Percentiles rank a stretch among this genome's conserved stretches.
phyloP scores from a whole-genome alignment of 2,329 filamentous ascomycete species.

The Diaporthe humulicola region DNA sequence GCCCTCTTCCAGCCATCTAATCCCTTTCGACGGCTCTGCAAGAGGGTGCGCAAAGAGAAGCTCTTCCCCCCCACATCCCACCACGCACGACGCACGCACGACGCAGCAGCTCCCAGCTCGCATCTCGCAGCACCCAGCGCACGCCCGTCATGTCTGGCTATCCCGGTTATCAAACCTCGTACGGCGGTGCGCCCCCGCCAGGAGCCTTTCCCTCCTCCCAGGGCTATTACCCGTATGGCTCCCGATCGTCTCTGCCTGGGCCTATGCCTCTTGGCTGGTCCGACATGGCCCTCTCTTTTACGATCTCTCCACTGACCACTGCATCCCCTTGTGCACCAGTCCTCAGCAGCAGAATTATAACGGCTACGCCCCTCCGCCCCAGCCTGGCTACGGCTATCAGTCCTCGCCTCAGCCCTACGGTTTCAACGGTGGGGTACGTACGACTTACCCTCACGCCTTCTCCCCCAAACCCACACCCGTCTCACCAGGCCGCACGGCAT shows the following conservation, averaged over 20 bases:
- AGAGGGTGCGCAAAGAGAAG: conserved; percentile 27
- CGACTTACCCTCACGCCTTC: conserved; percentile 7
- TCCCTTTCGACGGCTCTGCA: conserved; percentile 18
- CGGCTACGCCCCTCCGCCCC: conserved; percentile 58
- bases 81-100: neutral
- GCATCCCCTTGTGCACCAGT: conserved; percentile 44
- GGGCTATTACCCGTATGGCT: conserved; percentile 41
- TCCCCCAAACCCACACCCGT: conserved; percentile 12
- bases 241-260: neutral
- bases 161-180: conserved; percentile 61
- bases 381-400: conserved; percentile 58
- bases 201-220: conserved; percentile 38
- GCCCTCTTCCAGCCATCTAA: conserved; percentile 23
- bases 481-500: conserved; percentile 12
- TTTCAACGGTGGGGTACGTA: conserved; percentile 31
- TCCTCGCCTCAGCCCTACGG: conserved; percentile 63
- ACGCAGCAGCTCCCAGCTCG: too few species aligned
- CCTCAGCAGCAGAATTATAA: conserved; percentile 60
- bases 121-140: neutral
- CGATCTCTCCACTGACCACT: conserved; percentile 32
- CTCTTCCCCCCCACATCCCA: neutral
- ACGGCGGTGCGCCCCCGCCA: conserved; percentile 39
- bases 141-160: conserved; percentile 71
- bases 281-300: conserved; percentile 34
- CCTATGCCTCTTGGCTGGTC: neutral